A percentile compares a stretch with the other conserved stretches of the same genome.
Evolutionary conservation across 2,329 filamentous ascomycete genomes (phyloP).

Genomic region (Hymenoscyphus fraxineus): DNA sequence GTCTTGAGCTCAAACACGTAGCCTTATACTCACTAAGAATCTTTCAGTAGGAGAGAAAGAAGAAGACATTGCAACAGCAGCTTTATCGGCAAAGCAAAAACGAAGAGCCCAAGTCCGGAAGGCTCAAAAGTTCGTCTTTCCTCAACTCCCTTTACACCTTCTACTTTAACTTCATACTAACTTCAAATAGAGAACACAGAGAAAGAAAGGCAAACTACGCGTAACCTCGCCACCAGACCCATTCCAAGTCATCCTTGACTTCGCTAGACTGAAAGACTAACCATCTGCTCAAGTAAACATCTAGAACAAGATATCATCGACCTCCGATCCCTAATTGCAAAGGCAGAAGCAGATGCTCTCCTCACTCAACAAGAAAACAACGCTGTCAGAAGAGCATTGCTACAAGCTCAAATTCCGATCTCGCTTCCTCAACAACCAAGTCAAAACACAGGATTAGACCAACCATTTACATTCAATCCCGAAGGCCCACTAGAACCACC

Average conservation of each 20-base stretch:
- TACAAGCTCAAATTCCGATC: constrained; percentile 16
- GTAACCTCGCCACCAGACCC: not conserved
- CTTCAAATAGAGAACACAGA: constrained; percentile 27
- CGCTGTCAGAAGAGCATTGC: constrained; percentile 20
- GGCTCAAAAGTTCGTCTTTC: constrained; percentile 27
- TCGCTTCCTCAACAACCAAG: constrained; percentile 5
- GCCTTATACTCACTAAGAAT: constrained; percentile 10
- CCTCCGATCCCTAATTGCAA: constrained; percentile 28
- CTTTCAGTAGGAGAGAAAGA: constrained; percentile 8
- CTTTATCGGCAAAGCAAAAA: constrained; percentile 26
- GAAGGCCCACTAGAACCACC: not conserved
- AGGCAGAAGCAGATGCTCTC: constrained; percentile 20
- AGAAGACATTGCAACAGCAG: constrained; percentile 12
- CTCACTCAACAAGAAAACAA: constrained; percentile 25
- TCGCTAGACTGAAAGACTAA: not conserved
- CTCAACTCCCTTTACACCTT: not conserved
- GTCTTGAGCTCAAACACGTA: not conserved
- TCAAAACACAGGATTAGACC: not conserved
- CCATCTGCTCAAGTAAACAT: constrained; percentile 16
- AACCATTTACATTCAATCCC: not conserved
- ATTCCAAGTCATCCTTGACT: not conserved
- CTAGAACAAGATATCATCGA: constrained; percentile 31
- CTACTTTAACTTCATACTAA: not conserved
- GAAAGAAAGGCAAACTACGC: constrained; percentile 31
- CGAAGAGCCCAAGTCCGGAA: constrained; percentile 32